These are phyloP conservation scores for Solanum hybrid DNA, from an alignment of 305 asterid species.

Conservation along the genomic window DNA sequence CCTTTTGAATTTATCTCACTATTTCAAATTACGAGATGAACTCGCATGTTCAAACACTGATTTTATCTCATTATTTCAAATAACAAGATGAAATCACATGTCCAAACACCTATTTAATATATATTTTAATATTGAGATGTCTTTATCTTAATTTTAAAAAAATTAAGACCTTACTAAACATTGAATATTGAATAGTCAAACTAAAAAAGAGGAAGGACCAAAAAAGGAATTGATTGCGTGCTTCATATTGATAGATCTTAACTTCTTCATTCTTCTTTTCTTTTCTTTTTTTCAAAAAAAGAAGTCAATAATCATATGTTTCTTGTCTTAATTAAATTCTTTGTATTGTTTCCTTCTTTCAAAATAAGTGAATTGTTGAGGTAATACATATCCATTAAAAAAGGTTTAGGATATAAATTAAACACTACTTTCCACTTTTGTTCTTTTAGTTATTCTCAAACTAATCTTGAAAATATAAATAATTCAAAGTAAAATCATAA, in stretches of 20 bases:
- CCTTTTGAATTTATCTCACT: neutral
- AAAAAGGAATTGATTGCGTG: neutral
- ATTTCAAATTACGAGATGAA: neutral
- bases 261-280: neutral
- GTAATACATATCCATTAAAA: neutral
- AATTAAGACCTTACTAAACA: neutral
- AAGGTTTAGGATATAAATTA: neutral
- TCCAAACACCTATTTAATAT: neutral
- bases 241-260: neutral
- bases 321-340: neutral
- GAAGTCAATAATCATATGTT: neutral
- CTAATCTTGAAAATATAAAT: too few relatives aligned
- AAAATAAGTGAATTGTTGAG: neutral
- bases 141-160: too few relatives aligned
- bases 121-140: neutral
- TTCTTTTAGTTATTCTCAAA: too few relatives aligned
- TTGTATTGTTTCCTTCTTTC: too few relatives aligned
- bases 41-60: neutral
- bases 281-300: too few relatives aligned
- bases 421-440: too few relatives aligned
- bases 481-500: neutral
- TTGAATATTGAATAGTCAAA: neutral
- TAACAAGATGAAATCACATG: neutral
- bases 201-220: neutral
- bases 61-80: neutral